Evolutionary conservation across 2,329 filamentous ascomycete genomes (phyloP), one percentile per base, ranked within the genome.

Genomic region (Claviceps digitariae): DNA sequence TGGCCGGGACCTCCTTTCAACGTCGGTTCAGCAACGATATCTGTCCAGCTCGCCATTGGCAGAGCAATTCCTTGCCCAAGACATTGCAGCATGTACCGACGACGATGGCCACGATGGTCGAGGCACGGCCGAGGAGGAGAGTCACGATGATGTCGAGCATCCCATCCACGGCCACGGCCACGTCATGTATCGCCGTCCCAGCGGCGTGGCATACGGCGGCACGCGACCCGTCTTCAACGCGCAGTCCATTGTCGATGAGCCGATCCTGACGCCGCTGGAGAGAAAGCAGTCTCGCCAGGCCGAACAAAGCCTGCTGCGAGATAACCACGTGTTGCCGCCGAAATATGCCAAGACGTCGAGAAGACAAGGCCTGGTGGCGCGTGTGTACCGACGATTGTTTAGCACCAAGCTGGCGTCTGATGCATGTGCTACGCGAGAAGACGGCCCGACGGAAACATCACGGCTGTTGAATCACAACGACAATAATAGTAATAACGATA

Each of bases 121-220:
- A 40, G 61, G 63, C n/a, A 56, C 51, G 23, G 63, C 62, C 12
- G 41, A 44, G 13, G 65, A 64, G 40, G 60, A 64, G 40, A 60
- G 63, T 34, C 61, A 66, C 29, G 60, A 61, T 2, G 68, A 67
- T 4, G 59, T 64, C 51, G 64, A 72, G 50, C 63, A 73, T 46
- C 69, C 69, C 27, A 5, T 27, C 12, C 62, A 64, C 20, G 69
- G 69, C n/a, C 75, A 71, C 53, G 72, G 67, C 9, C 31, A 34
- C 31, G 72, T 67, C 63, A 75, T 75, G 60, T 95, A 93, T 69
- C 81, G 86, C 53, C 79, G 89, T 47, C 87, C 89, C 1, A 86
- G 82, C 59, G 86, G 84, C 63, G 83, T 93, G 45, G 83, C 84
- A 31, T 87, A 80, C 55, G 86, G 84, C 13, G 83, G 84, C 25